phyloP scores from a whole-genome alignment of 768 basidiomycete genomes.

The Rhizopogon roseolus region DNA sequence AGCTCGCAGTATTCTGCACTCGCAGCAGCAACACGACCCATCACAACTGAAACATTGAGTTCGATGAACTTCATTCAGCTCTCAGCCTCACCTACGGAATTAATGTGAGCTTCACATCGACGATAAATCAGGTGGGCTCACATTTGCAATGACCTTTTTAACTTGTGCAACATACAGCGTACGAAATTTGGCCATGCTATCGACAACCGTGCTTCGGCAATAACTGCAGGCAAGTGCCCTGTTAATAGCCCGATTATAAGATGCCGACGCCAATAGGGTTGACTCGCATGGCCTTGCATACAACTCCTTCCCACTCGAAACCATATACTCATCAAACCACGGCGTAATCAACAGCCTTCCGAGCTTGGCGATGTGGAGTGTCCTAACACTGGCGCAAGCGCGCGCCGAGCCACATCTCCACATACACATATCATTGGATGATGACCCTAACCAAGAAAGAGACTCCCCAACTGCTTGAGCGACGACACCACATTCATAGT shows the following conservation, averaged over 20 bases:
- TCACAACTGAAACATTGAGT: too few relatives aligned
- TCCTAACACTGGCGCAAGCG: not conserved
- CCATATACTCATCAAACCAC: constrained; percentile 2
- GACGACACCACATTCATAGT: constrained; percentile 29
- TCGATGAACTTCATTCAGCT: not conserved
- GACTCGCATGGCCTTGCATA: not conserved
- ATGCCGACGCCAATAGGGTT: not conserved
- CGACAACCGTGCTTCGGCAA: not conserved
- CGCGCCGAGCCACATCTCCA: not conserved
- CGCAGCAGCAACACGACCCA: too few relatives aligned
- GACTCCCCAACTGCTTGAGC: not conserved
- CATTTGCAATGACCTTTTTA: not conserved
- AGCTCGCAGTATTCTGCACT: too few relatives aligned
- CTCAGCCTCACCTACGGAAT: constrained; percentile 1
- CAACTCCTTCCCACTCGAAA: not conserved
- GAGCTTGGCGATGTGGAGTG: not conserved
- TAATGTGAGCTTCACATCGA: constrained; percentile 1
- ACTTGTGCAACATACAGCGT: not conserved
- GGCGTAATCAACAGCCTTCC: not conserved
- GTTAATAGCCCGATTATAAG: not conserved
- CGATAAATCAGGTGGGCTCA: not conserved
- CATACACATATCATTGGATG: not conserved
- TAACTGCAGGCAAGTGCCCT: not conserved
- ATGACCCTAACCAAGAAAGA: not conserved
- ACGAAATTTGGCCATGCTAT: not conserved